A percentile compares a stretch with the other conserved stretches of the same genome.
Evolutionary conservation across 2,329 filamentous ascomycete genomes (phyloP).

Genomic region (Fusarium coicis): DNA sequence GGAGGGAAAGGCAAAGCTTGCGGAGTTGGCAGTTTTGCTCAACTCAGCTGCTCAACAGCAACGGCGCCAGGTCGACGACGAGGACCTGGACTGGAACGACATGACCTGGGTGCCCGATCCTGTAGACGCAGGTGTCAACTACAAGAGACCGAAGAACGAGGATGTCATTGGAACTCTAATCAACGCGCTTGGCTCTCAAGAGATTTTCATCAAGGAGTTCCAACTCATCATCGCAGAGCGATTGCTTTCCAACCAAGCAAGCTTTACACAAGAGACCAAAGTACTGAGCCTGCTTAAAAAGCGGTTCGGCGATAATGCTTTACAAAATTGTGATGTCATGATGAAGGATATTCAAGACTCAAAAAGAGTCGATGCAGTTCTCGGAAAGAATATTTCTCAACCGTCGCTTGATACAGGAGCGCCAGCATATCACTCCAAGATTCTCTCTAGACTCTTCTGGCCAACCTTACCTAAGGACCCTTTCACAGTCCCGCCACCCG

Average conservation of each 20-base stretch:
- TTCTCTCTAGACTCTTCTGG: slow-evolving; percentile 94
- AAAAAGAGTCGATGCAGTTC: slow-evolving; percentile 73
- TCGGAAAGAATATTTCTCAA: slow-evolving; percentile 60
- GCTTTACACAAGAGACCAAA: slow-evolving; percentile 82
- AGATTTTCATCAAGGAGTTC: slow-evolving; percentile 94
- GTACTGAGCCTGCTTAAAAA: slow-evolving; percentile 89
- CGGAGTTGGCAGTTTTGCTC: slow-evolving; percentile 75
- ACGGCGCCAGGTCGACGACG: slow-evolving; percentile 65
- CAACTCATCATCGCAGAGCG: slow-evolving; percentile 89
- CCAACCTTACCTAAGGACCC: slow-evolving; percentile 78
- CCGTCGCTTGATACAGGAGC: slow-evolving; percentile 25
- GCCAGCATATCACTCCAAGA: slow-evolving; percentile 76
- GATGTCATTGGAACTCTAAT: slow-evolving; percentile 94
- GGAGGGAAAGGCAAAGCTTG: slow-evolving; percentile 62
- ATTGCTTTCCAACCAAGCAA: slow-evolving; percentile 72
- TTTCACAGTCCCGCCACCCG: slow-evolving; percentile 70
- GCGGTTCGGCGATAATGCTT: slow-evolving; percentile 83
- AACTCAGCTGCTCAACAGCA: slow-evolving; percentile 68
- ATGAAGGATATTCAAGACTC: slow-evolving; percentile 92
- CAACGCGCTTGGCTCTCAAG: slow-evolving; percentile 86
- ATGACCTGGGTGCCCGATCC: slow-evolving; percentile 95
- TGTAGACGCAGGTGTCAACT: slow-evolving; percentile 91
- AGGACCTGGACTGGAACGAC: slow-evolving; percentile 88
- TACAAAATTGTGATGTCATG: slow-evolving; percentile 98
- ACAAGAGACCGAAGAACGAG: slow-evolving; percentile 86